Evolutionary conservation across 164 flowering plant genomes (phyloP).

Genomic region (Berberis thunbergii): DNA sequence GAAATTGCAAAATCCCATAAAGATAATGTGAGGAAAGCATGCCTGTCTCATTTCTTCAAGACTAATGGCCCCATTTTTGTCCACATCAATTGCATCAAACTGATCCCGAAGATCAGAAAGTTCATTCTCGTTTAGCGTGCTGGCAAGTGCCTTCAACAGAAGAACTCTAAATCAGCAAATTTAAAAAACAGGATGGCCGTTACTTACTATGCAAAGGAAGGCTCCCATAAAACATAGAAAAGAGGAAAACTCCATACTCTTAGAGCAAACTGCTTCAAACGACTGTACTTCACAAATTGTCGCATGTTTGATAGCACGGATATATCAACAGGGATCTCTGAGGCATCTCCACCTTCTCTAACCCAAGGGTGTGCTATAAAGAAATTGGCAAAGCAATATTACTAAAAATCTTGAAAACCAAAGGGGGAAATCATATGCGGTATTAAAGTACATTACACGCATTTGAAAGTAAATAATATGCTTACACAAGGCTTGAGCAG

Average conservation of each 20-base stretch:
- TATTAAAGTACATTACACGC: too few species aligned
- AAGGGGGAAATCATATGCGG: too few species aligned
- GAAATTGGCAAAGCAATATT: too few species aligned
- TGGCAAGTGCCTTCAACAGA: conserved; percentile 70
- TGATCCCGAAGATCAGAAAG: conserved; percentile 78
- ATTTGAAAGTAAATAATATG: too few species aligned
- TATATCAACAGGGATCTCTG: conserved; percentile 92
- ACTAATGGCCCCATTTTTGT: conserved; percentile 87
- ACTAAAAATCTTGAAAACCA: too few species aligned
- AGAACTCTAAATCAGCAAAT: neutral
- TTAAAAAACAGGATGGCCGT: neutral
- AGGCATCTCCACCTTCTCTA: conserved; percentile 96
- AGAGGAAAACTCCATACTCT: conserved; percentile 41
- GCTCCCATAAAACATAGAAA: neutral
- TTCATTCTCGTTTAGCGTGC: conserved; percentile 80
- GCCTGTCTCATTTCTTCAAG: conserved; percentile 99
- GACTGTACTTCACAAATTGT: conserved; percentile 89
- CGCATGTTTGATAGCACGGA: conserved; percentile 88
- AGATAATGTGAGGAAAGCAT: conserved; percentile 1
- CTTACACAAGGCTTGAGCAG: neutral
- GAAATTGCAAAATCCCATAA: neutral
- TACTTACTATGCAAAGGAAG: neutral
- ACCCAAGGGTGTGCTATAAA: conserved; percentile 96
- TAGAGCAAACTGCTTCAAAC: conserved; percentile 89
- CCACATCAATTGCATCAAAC: conserved; percentile 93